These are phyloP conservation scores for Fusarium sp. DNA, from an alignment of 2,329 filamentous ascomycete species.

Conservation along the genomic window DNA sequence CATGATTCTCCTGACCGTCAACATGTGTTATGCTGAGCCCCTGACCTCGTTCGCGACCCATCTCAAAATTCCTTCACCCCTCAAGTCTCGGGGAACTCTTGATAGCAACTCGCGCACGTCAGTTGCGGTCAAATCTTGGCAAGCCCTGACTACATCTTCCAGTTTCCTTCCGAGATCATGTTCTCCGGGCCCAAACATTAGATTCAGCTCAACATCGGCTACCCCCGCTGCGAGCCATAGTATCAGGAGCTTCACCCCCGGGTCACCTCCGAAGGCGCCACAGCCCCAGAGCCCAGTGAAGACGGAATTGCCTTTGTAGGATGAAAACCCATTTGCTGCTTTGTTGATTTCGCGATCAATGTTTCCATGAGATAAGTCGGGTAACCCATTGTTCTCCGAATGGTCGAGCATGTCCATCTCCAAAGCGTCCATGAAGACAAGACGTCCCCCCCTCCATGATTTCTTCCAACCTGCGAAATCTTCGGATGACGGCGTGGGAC, in stretches of 20 bases:
- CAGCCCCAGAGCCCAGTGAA: conserved; percentile 50
- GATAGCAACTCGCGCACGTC: conserved; percentile 9
- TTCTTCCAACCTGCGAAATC: background rate
- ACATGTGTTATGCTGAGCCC: background rate
- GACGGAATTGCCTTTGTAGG: conserved; percentile 28
- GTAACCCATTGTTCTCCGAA: conserved; percentile 14
- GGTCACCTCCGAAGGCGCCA: conserved; percentile 50
- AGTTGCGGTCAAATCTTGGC: background rate
- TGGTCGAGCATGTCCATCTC: conserved; percentile 47
- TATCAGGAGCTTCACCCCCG: conserved; percentile 45
- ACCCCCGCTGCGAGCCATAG: conserved; percentile 48
- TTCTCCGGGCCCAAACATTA: conserved; percentile 31
- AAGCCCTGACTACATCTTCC: conserved; percentile 3
- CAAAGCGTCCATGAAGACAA: conserved; percentile 52
- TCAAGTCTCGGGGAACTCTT: conserved; percentile 6
- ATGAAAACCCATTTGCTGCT: conserved; percentile 44
- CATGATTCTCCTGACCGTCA: background rate
- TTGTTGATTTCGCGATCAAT: conserved; percentile 47
- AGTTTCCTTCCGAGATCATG: conserved; percentile 29
- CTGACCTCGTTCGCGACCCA: conserved; percentile 20
- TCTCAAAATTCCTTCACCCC: conserved; percentile 17
- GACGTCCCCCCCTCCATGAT: conserved; percentile 40
- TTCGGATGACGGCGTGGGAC: background rate
- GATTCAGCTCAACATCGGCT: conserved; percentile 32
- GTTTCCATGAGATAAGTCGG: conserved; percentile 43